Base-by-base conservation (phyloP, 495 filamentous ascomycete genomes). In the Tuber calosporum region DNA sequence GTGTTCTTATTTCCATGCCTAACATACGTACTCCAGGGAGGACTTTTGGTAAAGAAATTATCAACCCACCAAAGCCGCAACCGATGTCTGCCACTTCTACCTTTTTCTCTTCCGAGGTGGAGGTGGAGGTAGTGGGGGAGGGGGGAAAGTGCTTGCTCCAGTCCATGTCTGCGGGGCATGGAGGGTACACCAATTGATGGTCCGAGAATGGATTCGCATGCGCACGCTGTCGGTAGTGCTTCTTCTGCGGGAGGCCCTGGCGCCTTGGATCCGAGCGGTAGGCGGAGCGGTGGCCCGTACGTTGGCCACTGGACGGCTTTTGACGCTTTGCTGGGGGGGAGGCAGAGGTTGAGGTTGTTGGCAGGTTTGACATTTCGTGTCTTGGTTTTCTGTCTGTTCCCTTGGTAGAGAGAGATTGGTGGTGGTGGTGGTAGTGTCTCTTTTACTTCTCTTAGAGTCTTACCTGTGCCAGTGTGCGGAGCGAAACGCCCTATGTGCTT, bases 121-220 rank as follows among this genome's bases (percentile, higher is more conserved):
- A 40, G 66, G 87, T 84, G 79, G 88, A 93, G 58, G 89, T 39
- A 7, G 75, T 37, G 66, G 87, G 83, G 79, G 88, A 93, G 62
- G 89, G 86, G n/a, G 96, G 95, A 81, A 90, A 99, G 81, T 92
- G 87, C 34, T 87, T 81, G 1, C 91, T 87, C 95, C 95, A 99
- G 83, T 97, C 89, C 96, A 97, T 97, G 73, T 89, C 86, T 38
- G 87, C 87, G 6, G 95, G 95, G 75, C 84, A 88, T 67, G 87
- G 84, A n/a, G 95, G 95, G 82, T 99, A 98, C 74, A 84, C 86
- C 81, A 99, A 86, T 20, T 87, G 82, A 83, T 98, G 95, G 80
- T 99, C 95, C 0, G 94, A 96, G 83, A 99, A 98, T 15, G 93
- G 93, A 85, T 99, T 99, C 67, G 95, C 96, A 83, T 99, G 95